These are phyloP conservation scores for Colletotrichum theobromicola DNA, from an alignment of 2,329 filamentous ascomycete genomes.

Conservation along the genomic window DNA sequence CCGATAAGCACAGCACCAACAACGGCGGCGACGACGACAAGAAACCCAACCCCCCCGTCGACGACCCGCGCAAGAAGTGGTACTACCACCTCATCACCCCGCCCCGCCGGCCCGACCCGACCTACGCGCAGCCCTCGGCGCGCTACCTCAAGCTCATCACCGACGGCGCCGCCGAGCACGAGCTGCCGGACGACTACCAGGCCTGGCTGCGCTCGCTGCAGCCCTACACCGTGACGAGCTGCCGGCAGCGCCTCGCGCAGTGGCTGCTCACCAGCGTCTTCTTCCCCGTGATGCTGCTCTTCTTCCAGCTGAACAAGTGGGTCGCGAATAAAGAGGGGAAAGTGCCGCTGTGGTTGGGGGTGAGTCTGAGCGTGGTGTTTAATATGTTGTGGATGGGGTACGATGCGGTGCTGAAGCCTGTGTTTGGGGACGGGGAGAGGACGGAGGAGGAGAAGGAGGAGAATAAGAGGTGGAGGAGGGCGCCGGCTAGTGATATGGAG, in stretches of 20 bases:
- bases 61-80: constrained; percentile 41
- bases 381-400: constrained; percentile 51
- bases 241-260: constrained; percentile 69
- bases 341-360: constrained; percentile 70
- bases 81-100: constrained; percentile 50
- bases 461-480: not conserved
- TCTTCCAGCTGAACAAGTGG: constrained; percentile 35
- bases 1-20: not conserved
- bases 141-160: constrained; percentile 84
- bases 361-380: constrained; percentile 57
- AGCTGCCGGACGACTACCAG: constrained; percentile 80
- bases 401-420: constrained; percentile 52
- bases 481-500: constrained; percentile 26
- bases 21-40: constrained; percentile 13
- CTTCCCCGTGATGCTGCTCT: constrained; percentile 29
- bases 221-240: constrained; percentile 73
- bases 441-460: constrained; percentile 41
- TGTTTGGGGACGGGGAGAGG: constrained; percentile 89
- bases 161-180: constrained; percentile 79
- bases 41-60: too few relatives aligned
- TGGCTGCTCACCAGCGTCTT: constrained; percentile 59
- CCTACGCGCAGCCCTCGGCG: constrained; percentile 81
- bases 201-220: constrained; percentile 72
- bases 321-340: constrained; percentile 71
- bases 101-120: constrained; percentile 64